Conservation (phyloP, 177 flowering plant genomes). For the Vitis hybrid region DNA sequence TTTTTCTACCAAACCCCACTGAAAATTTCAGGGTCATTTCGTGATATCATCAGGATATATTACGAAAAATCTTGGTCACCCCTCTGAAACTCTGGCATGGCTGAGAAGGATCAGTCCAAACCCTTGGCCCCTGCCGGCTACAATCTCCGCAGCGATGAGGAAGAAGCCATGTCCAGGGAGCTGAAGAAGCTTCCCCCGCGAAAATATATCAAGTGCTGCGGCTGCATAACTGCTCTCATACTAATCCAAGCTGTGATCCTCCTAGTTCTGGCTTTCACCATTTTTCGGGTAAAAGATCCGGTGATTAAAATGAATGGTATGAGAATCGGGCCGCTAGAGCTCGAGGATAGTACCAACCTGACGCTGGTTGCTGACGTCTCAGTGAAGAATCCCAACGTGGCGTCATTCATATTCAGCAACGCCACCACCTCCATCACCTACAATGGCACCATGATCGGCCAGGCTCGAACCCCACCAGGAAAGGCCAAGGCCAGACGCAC, state of each 20-base stretch:
- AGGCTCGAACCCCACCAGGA: constrained; percentile 35
- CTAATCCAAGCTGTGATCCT: constrained; percentile 20
- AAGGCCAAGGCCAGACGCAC: constrained; percentile 36
- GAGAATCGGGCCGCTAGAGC: constrained; percentile 6
- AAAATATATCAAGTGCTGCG: constrained; percentile 36
- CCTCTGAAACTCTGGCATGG: constrained; percentile 14
- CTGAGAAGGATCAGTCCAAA: constrained; percentile 29
- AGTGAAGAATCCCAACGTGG: constrained; percentile 55
- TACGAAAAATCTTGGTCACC: not conserved
- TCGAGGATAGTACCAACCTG: constrained; percentile 21
- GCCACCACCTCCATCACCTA: constrained; percentile 28
- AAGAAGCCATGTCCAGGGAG: not conserved
- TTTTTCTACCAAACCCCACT: not conserved
- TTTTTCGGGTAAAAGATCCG: constrained; percentile 46
- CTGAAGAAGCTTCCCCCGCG: constrained; percentile 7
- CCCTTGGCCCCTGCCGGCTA: constrained; percentile 32
- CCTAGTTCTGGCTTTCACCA: constrained; percentile 42
- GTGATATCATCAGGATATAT: too few species aligned
- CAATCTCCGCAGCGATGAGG: constrained; percentile 26
- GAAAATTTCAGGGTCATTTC: not conserved
- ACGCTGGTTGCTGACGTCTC: constrained; percentile 39
- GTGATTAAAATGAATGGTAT: constrained; percentile 27
- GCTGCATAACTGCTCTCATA: constrained; percentile 33
- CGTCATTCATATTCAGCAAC: constrained; percentile 33
- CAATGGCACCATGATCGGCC: constrained; percentile 31